Percentiles rank a stretch among this genome's conserved stretches.
These are phyloP conservation scores for Dipteronia dyeriana DNA, from an alignment of 345 rosid species.

Conservation along the genomic window DNA sequence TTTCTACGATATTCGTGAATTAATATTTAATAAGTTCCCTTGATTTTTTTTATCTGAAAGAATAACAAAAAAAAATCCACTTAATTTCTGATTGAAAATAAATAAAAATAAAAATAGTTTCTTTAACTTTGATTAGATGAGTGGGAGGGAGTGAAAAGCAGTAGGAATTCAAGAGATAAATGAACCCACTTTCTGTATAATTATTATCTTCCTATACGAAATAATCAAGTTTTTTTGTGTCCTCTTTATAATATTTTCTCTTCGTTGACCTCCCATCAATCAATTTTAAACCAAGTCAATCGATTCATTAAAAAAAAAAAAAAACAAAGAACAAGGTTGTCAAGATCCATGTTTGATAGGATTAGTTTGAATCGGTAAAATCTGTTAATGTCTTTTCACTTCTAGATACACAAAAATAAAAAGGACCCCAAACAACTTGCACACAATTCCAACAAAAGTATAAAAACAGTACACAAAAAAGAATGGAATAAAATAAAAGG, in stretches of 20 bases:
- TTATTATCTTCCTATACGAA: conserved; percentile 17
- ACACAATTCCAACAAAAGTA: not conserved
- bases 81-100: too few relatives aligned
- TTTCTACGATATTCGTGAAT: too few relatives aligned
- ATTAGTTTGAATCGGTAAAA: not conserved
- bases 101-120: too few relatives aligned
- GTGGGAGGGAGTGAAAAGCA: too few relatives aligned
- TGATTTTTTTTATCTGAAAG: too few relatives aligned
- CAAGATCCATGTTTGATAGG: too few relatives aligned
- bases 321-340: too few relatives aligned
- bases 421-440: not conserved
- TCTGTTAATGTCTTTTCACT: not conserved
- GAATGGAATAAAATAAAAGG: not conserved
- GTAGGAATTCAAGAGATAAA: conserved; percentile 9
- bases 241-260: not conserved
- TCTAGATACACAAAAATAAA: not conserved
- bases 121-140: not conserved
- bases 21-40: too few relatives aligned
- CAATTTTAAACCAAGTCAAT: not conserved
- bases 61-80: too few relatives aligned
- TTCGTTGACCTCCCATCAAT: not conserved
- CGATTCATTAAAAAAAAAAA: too few relatives aligned
- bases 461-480: not conserved
- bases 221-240: conserved; percentile 4
- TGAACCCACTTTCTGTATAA: conserved; percentile 19